Evolutionary conservation across 176 grass and related monocot genomes (phyloP).

Genomic region (Oryza glumipatula): DNA sequence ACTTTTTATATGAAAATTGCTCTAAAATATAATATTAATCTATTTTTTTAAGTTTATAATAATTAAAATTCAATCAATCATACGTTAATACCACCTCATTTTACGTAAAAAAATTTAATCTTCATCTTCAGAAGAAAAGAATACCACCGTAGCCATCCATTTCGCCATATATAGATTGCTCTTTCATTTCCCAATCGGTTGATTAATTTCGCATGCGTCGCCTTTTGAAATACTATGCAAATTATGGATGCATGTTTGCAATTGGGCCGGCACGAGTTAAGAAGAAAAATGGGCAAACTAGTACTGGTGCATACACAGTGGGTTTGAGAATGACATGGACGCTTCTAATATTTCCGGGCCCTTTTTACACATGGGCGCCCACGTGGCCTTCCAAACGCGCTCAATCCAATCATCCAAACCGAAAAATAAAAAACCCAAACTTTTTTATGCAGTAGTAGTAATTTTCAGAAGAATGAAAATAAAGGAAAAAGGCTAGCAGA

Average conservation of each 20-base stretch:
- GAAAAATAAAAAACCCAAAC: not conserved
- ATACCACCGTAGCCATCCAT: not conserved
- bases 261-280: not conserved
- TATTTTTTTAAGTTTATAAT: too few relatives aligned
- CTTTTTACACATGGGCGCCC: constrained; percentile 38
- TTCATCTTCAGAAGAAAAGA: too few relatives aligned
- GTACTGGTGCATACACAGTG: not conserved
- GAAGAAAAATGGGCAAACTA: not conserved
- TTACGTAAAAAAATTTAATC: too few relatives aligned
- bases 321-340: not conserved
- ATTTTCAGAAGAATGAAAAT: not conserved
- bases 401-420: constrained; percentile 36
- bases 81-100: too few relatives aligned
- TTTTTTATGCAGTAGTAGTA: constrained; percentile 11
- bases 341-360: constrained; percentile 21
- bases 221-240: not conserved
- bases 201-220: not conserved
- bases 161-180: not conserved
- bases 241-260: not conserved
- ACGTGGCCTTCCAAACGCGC: constrained; percentile 25
- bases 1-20: too few relatives aligned
- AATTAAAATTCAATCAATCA: too few relatives aligned
- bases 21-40: too few relatives aligned
- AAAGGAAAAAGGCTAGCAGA: not conserved
- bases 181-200: not conserved